A percentile compares a stretch with the other conserved stretches of the same genome.
These are phyloP conservation scores for Aspergillus eucalypticola DNA, from an alignment of 2,329 filamentous ascomycete genomes.

Conservation along the genomic window DNA sequence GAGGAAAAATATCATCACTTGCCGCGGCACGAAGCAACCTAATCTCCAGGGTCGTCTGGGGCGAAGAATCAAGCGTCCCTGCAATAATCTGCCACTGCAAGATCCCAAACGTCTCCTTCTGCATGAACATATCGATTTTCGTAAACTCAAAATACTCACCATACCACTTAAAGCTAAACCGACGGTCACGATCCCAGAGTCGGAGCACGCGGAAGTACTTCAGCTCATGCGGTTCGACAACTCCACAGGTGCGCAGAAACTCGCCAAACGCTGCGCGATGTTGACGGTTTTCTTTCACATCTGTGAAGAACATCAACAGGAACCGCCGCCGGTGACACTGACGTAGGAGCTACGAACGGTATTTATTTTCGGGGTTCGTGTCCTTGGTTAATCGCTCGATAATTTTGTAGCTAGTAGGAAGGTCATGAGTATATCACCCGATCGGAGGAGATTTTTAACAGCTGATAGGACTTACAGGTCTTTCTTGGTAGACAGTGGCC, in stretches of 20 bases:
- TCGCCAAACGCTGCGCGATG: slow-evolving; percentile 41
- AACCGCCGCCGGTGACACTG: slow-evolving; percentile 46
- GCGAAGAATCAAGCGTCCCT: background rate
- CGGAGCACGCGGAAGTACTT: slow-evolving; percentile 39
- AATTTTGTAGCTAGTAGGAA: no score
- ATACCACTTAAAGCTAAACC: slow-evolving; percentile 49
- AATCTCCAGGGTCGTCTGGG: slow-evolving; percentile 18
- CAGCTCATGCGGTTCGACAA: slow-evolving; percentile 32
- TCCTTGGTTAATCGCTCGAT: slow-evolving; percentile 37
- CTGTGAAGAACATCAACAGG: slow-evolving; percentile 45
- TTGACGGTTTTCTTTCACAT: slow-evolving; percentile 44
- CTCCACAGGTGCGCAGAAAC: slow-evolving; percentile 31
- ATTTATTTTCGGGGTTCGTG: slow-evolving; percentile 35
- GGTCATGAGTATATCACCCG: no score
- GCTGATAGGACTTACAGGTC: no score
- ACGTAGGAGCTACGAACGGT: slow-evolving; percentile 41
- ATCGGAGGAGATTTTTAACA: no score
- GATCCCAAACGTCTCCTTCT: slow-evolving; percentile 27
- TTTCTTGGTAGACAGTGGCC: no score
- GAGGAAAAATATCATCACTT: background rate
- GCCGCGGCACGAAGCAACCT: slow-evolving; percentile 17
- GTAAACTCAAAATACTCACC: slow-evolving; percentile 43
- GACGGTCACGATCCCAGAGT: slow-evolving; percentile 44
- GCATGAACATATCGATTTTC: slow-evolving; percentile 27
- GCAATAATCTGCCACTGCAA: slow-evolving; percentile 50